These are phyloP conservation scores for Stephanocyclus meneghinianus DNA, from an alignment of 352 stramenopile genomes.

Conservation along the genomic window DNA sequence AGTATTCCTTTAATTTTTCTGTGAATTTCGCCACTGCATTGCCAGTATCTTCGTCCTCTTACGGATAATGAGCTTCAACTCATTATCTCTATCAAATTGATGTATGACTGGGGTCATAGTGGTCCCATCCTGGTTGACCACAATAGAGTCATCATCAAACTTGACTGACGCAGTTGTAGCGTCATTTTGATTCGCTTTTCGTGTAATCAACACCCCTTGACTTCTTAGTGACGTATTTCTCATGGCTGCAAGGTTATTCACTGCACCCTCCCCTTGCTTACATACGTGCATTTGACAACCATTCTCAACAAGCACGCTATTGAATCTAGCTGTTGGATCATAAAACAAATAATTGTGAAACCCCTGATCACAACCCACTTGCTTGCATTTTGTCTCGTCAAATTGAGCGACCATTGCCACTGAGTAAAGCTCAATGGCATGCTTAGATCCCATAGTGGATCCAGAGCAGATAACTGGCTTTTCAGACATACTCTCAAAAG, in stretches of 20 bases:
- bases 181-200: slow-evolving; percentile 1
- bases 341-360: slow-evolving; percentile 76
- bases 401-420: slow-evolving; percentile 56
- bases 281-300: slow-evolving; percentile 44
- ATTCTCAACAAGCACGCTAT: background rate
- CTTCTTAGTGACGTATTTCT: slow-evolving; percentile 28
- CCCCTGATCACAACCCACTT: slow-evolving; percentile 70
- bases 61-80: slow-evolving; percentile 23
- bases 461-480: slow-evolving; percentile 69
- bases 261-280: slow-evolving; percentile 67
- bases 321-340: slow-evolving; percentile 23
- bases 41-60: slow-evolving; percentile 10
- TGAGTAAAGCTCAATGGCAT: slow-evolving; percentile 65
- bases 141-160: slow-evolving; percentile 33
- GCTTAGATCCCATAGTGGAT: slow-evolving; percentile 64
- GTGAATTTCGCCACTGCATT: background rate
- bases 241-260: slow-evolving; percentile 76
- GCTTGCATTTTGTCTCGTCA: slow-evolving; percentile 53
- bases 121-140: slow-evolving; percentile 57
- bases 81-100: slow-evolving; percentile 71
- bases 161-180: slow-evolving; percentile 29
- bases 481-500: slow-evolving; percentile 33
- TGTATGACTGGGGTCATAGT: slow-evolving; percentile 56
- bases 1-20: background rate
- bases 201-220: slow-evolving; percentile 6